Evolutionary conservation across 2,329 filamentous ascomycete genomes (phyloP), one percentile per base, ranked within the genome.

Genomic region (Curvularia spicifera): DNA sequence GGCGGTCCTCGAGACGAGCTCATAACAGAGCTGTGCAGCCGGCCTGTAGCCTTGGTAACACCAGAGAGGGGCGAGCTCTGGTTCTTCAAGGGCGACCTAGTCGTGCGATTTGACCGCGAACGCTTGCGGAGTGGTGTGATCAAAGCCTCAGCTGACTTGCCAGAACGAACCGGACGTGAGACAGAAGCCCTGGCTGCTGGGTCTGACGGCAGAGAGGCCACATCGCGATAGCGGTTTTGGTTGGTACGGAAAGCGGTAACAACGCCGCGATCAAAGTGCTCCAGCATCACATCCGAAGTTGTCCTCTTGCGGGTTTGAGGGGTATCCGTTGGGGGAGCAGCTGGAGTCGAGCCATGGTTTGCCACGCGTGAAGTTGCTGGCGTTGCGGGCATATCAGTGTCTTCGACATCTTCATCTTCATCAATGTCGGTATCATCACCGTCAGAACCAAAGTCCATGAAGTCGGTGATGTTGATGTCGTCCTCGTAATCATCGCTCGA

Each of bases 401-500:
- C 74, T 7, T 60, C 58, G 24, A 60, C 28, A n/a, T 77, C 75
- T 6, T 70, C 69, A 22, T 77, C 75, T 18, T 71, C 66, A 15
- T 78, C 74, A 22, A 71, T 51, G 57, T 76, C 74, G 12, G 70
- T 74, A 20, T 71, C 74, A 39, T 76, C 74, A 6, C 55, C 69
- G 12, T 75, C 73, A 6, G 69, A 67, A 12, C 72, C 74, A 51
- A 77, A 76, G 37, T 78, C 73, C 68, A 77, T 73, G 53, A 78
- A 76, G 52, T 78, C 75, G 48, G 70, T 66, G 40, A 78, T 73
- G 53, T 78, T 71, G 50, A 76, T 64, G 42, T 80, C 79, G 46
- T 89, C 87, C 3, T 82, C 83, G 9, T 82, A 84, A 9, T 82
- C 85, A 29, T 85, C 87, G 7, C 51, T 55, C 56, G 87, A 86